phyloP scores from a whole-genome alignment of 306 rosid species.

The Begonia peltatifolia region DNA sequence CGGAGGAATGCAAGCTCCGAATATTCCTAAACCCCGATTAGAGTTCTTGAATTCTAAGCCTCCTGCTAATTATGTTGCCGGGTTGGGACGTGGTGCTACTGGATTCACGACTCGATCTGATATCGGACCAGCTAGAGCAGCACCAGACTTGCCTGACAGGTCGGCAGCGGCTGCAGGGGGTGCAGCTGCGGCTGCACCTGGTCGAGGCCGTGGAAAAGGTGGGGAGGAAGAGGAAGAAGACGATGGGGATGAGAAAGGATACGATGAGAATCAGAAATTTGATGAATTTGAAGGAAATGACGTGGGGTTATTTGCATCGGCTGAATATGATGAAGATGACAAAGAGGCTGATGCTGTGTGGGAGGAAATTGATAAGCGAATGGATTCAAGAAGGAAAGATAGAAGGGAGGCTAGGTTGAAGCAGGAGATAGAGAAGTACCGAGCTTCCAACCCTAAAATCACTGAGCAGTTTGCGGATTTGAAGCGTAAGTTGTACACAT shows the following conservation, averaged over 20 bases:
- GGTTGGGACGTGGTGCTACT: slow-evolving; percentile 91
- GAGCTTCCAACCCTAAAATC: slow-evolving; percentile 75
- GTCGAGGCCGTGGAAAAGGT: slow-evolving; percentile 54
- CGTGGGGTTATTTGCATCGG: slow-evolving; percentile 77
- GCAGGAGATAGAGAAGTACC: slow-evolving; percentile 76
- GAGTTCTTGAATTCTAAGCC: slow-evolving; percentile 79
- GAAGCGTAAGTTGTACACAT: slow-evolving; percentile 47
- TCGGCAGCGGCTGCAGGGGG: slow-evolving; percentile 32
- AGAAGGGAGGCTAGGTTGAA: slow-evolving; percentile 83
- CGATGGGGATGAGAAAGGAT: slow-evolving; percentile 67
- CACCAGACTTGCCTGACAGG: slow-evolving; percentile 67
- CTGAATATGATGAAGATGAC: slow-evolving; percentile 85
- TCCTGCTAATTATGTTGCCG: slow-evolving; percentile 76
- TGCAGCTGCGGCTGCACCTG: slow-evolving; percentile 15
- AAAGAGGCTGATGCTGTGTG: slow-evolving; percentile 87
- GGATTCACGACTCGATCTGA: slow-evolving; percentile 83
- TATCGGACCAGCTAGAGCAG: slow-evolving; percentile 80
- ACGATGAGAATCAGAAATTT: slow-evolving; percentile 82
- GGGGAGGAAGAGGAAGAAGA: slow-evolving; percentile 80
- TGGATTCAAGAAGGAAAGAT: slow-evolving; percentile 91
- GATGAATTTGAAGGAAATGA: slow-evolving; percentile 89
- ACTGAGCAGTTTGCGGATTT: slow-evolving; percentile 80
- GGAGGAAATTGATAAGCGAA: slow-evolving; percentile 76
- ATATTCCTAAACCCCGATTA: slow-evolving; percentile 48
- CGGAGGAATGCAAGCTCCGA: slow-evolving; percentile 36